phyloP scores from a whole-genome alignment of 2,329 filamentous ascomycete species.

The Exophiala dermatitidis region DNA sequence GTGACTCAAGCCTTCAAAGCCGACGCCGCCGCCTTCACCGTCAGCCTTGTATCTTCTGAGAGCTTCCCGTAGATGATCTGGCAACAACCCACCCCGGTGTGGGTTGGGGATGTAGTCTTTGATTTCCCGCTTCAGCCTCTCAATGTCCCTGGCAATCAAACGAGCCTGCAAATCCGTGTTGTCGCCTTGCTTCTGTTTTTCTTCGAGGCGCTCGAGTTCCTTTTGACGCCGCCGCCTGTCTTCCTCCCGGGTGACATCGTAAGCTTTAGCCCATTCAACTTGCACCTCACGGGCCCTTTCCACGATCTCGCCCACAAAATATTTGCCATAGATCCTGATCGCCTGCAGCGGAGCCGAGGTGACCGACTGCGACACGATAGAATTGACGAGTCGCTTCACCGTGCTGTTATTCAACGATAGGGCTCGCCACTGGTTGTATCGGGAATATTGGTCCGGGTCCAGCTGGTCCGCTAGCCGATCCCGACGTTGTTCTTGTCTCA shows the following conservation, averaged over 20 bases:
- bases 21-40: constrained; percentile 43
- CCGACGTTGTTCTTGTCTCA: constrained; percentile 18
- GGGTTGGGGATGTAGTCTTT: constrained; percentile 35
- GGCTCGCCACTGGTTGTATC: constrained; percentile 22
- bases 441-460: constrained; percentile 18
- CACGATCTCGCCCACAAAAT: constrained; percentile 59
- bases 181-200: constrained; percentile 30
- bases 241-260: constrained; percentile 47
- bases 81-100: constrained; percentile 42
- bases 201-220: constrained; percentile 42
- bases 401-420: constrained; percentile 42
- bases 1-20: constrained; percentile 43
- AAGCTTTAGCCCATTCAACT: constrained; percentile 43
- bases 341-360: constrained; percentile 57
- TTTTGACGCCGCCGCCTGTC: constrained; percentile 52
- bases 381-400: constrained; percentile 54
- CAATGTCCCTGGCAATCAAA: constrained; percentile 24
- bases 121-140: constrained; percentile 29
- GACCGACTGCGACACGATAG: constrained; percentile 60
- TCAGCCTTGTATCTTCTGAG: constrained; percentile 44
- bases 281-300: constrained; percentile 60
- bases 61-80: constrained; percentile 45
- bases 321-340: constrained; percentile 58
- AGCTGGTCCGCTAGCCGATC: constrained; percentile 21
- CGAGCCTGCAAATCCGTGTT: constrained; percentile 19